Percentiles rank a stretch among this genome's conserved stretches.
Conservation (phyloP, 2,329 filamentous ascomycete species). For the Xylariaceae sp. region DNA sequence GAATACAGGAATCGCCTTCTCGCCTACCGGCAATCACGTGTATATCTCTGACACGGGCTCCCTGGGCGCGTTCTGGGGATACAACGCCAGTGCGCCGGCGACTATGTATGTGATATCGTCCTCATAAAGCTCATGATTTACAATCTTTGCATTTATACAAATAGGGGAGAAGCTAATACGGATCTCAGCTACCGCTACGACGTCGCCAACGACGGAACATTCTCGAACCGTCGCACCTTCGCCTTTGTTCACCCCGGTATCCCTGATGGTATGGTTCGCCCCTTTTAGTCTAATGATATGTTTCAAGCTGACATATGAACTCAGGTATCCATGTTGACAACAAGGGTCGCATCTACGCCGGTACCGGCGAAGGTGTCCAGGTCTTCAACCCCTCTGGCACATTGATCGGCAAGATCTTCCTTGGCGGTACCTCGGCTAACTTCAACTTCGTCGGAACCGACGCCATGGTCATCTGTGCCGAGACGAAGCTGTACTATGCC, state of each 20-base stretch:
- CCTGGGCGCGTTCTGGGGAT: conserved; percentile 40
- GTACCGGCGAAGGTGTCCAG: conserved; percentile 46
- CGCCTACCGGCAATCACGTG: conserved; percentile 45
- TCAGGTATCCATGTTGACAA: conserved; percentile 50
- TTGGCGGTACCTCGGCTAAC: conserved; percentile 43
- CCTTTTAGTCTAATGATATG: neutral
- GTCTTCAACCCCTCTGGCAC: conserved; percentile 46
- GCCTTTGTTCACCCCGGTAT: conserved; percentile 49
- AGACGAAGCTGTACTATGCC: conserved; percentile 38
- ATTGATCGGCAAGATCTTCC: conserved; percentile 52
- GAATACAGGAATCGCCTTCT: conserved; percentile 47
- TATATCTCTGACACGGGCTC: conserved; percentile 56
- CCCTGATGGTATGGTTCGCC: conserved; percentile 48
- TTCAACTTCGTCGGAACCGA: conserved; percentile 44
- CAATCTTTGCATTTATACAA: neutral
- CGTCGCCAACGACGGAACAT: conserved; percentile 42
- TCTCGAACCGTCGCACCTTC: conserved; percentile 48
- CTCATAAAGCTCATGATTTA: neutral
- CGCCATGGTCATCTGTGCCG: conserved; percentile 39
- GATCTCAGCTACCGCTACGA: conserved; percentile 41
- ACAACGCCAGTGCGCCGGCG: conserved; percentile 38
- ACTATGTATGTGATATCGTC: conserved; percentile 41
- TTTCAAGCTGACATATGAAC: conserved; percentile 37
- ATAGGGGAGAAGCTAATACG: neutral
- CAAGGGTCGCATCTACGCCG: conserved; percentile 51